Evolutionary conservation across 2,329 filamentous ascomycete genomes (phyloP), one percentile per base, ranked within the genome.

Genomic region (Aspergillus terreus): DNA sequence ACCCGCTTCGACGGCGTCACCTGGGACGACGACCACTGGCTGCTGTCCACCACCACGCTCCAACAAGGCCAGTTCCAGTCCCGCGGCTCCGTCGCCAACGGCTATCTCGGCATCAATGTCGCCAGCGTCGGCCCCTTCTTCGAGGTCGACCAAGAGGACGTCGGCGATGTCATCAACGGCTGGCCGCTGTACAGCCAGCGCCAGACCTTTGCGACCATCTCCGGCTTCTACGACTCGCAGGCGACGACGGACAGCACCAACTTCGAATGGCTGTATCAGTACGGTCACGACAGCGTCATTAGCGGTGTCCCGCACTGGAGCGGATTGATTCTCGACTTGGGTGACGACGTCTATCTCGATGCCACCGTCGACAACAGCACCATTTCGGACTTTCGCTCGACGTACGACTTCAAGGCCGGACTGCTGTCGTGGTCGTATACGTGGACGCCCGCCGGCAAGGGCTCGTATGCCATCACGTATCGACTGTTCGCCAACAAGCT

Each of bases 261-360:
- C 58, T 88, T 85, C 58, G 77, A 77, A 0, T 88, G 86, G 85
- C 66, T 90, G 41, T 77, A 81, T 50, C 82, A 88, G 58, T 86
- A 87, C 68, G 85, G 85, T 6, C 81, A 81, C 51, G 86, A 90
- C 61, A 86, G 82, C 58, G 84, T 87, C 46, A 86, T 89, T 55
- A 82, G 80, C 47, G 87, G 87, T 21, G 78, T 90, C 14, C 87
- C 87, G 6, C 86, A 89, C 63, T 87, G 84, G 78, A 77, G 78
- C 23, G 82, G 81, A 1, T 69, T 87, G 35, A 66, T 84, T 33
- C 73, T 87, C 15, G 77, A 83, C 47, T 69, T 82, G 3, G 79
- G 78, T 2, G 74, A 78, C 50, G 75, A 75, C 21, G 70, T 72
- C 7, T 76, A 81, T 44, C 72, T 90, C 30, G 79, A 86, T 70